A percentile compares a stretch with the other conserved stretches of the same genome.
Evolutionary conservation across 495 filamentous ascomycete species (phyloP).

Genomic region (Tuber umbilicatum): DNA sequence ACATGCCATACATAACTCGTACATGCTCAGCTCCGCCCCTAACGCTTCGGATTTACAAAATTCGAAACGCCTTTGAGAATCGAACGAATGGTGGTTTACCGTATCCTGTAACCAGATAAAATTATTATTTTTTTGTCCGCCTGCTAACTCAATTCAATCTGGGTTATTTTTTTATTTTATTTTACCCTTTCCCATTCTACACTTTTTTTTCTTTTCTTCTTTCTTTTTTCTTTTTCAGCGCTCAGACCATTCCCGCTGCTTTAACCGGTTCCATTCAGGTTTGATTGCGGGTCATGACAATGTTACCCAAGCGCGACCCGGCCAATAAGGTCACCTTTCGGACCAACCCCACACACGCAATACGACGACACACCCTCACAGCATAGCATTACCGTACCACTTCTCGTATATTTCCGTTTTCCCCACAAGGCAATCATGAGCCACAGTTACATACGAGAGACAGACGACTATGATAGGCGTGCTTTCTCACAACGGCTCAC

Average conservation of each 20-base stretch:
- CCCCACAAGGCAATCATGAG: neutral
- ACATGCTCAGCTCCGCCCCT: neutral
- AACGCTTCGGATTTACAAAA: neutral
- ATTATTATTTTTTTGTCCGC: too few species aligned
- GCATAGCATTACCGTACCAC: neutral
- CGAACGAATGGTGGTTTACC: neutral
- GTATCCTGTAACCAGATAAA: neutral
- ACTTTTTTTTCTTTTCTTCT: neutral
- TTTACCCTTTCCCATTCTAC: neutral
- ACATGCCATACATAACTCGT: too few species aligned
- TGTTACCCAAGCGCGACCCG: neutral
- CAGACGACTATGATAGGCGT: too few species aligned
- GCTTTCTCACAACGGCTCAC: neutral
- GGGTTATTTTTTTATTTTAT: neutral
- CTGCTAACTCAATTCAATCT: neutral
- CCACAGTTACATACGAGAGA: neutral
- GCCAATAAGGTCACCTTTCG: neutral
- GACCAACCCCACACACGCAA: neutral
- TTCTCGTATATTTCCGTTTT: neutral
- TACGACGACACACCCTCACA: neutral
- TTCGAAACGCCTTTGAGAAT: slow-evolving; percentile 1
- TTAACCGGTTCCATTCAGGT: neutral
- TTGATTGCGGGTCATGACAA: neutral
- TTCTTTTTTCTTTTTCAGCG: neutral
- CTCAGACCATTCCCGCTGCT: neutral